These are phyloP conservation scores for Neofusicoccum umdonicola DNA, from an alignment of 2,329 filamentous ascomycete species.

Conservation along the genomic window DNA sequence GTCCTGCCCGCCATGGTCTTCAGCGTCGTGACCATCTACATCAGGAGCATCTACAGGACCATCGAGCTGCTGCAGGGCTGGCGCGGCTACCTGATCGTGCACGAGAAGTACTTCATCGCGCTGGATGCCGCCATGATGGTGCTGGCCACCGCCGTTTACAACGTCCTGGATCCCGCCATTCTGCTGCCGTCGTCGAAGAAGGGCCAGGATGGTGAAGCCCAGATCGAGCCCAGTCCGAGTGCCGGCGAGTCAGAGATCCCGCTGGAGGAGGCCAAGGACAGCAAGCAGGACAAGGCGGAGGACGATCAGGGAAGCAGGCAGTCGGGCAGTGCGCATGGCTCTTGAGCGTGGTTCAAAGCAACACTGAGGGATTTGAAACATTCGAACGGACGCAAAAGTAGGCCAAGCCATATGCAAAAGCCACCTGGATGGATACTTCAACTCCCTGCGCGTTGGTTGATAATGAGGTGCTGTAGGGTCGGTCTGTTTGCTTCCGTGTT, in stretches of 20 bases:
- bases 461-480: too few relatives aligned
- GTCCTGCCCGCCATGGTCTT: conserved; percentile 41
- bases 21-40: conserved; percentile 46
- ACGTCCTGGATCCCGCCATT: not conserved
- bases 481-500: too few relatives aligned
- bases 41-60: conserved; percentile 51
- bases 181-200: not conserved
- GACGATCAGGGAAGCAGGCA: too few relatives aligned
- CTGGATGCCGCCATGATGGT: conserved; percentile 52
- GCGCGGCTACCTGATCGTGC: conserved; percentile 50
- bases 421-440: too few relatives aligned
- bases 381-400: too few relatives aligned
- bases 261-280: too few relatives aligned
- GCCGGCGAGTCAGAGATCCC: not conserved
- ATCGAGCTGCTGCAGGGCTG: conserved; percentile 53
- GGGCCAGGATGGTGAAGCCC: not conserved
- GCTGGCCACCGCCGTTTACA: conserved; percentile 45
- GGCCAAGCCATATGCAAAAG: too few relatives aligned
- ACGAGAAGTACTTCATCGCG: conserved; percentile 49
- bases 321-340: too few relatives aligned
- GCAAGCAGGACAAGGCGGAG: too few relatives aligned
- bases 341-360: too few relatives aligned
- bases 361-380: too few relatives aligned
- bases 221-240: not conserved
- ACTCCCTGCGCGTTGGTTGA: too few relatives aligned